These are phyloP conservation scores for Nepenthes gracilis DNA, from an alignment of 148 eudicot genomes.

Conservation along the genomic window DNA sequence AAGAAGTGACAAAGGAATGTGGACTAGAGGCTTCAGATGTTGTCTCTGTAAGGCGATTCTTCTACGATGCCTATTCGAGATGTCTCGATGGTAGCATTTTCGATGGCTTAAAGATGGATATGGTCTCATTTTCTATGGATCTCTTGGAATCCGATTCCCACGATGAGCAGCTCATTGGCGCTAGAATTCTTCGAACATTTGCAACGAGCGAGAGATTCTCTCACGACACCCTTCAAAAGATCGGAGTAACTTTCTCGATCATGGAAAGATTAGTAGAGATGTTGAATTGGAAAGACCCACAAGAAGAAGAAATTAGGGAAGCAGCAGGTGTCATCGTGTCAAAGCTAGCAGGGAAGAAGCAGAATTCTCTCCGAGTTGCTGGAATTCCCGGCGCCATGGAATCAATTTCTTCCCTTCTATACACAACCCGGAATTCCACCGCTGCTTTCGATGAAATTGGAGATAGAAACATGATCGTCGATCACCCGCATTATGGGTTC, in stretches of 20 bases:
- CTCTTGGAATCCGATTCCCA: conserved; percentile 55
- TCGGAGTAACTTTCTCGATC: conserved; percentile 43
- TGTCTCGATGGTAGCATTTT: conserved; percentile 78
- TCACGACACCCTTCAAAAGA: conserved; percentile 69
- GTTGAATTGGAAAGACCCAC: conserved; percentile 74
- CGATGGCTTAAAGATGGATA: conserved; percentile 89
- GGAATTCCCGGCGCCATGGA: conserved; percentile 85
- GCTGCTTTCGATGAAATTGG: conserved; percentile 31
- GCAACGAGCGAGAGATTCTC: conserved; percentile 30
- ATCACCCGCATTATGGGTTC: conserved; percentile 37
- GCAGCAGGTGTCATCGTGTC: conserved; percentile 60
- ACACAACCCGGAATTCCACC: conserved; percentile 20
- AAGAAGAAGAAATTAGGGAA: conserved; percentile 62
- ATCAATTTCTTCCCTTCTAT: conserved; percentile 73
- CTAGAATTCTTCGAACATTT: conserved; percentile 41
- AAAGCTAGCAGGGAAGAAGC: conserved; percentile 58
- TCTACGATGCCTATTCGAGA: conserved; percentile 84
- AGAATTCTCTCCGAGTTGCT: conserved; percentile 68
- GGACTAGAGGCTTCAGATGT: conserved; percentile 55
- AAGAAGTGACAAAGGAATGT: conserved; percentile 50
- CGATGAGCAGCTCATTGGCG: conserved; percentile 84
- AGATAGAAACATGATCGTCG: conserved; percentile 25
- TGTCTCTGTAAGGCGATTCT: conserved; percentile 55
- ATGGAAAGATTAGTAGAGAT: conserved; percentile 84
- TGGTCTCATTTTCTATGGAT: conserved; percentile 83